Evolutionary conservation across 2,329 filamentous ascomycete species (phyloP).

Genomic region (Neonectria hederae): DNA sequence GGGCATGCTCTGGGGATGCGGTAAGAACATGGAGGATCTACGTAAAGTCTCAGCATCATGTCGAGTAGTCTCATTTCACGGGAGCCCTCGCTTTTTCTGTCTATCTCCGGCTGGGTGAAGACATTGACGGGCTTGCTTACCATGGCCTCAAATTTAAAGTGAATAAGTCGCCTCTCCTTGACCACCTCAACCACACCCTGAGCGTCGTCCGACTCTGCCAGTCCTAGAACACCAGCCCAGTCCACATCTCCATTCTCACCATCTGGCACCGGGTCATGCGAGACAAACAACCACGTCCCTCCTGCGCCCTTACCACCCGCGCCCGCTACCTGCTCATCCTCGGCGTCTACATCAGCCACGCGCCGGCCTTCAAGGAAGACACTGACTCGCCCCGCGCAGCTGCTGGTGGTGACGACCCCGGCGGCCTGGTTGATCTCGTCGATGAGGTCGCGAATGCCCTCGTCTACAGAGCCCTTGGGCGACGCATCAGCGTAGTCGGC

Average conservation of each 20-base stretch:
- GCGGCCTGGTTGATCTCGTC: slow-evolving; percentile 77
- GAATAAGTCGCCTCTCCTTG: slow-evolving; percentile 64
- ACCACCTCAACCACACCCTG: slow-evolving; percentile 33
- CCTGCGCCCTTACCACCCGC: slow-evolving; percentile 87
- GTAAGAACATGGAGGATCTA: slow-evolving; percentile 91
- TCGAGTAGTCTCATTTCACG: background rate
- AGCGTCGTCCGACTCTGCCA: slow-evolving; percentile 40
- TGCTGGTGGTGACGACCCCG: slow-evolving; percentile 90
- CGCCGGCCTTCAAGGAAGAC: slow-evolving; percentile 86
- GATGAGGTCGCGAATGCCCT: slow-evolving; percentile 79
- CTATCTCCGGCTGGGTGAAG: background rate
- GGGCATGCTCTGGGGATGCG: slow-evolving; percentile 77
- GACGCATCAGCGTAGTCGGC: slow-evolving; percentile 82
- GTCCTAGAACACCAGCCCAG: slow-evolving; percentile 45
- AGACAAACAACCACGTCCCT: slow-evolving; percentile 87
- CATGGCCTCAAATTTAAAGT: slow-evolving; percentile 96
- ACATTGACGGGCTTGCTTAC: slow-evolving; percentile 61
- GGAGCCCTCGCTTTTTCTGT: background rate
- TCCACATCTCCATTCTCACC: slow-evolving; percentile 41
- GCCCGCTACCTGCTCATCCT: slow-evolving; percentile 58
- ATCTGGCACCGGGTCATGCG: slow-evolving; percentile 74
- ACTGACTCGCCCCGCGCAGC: slow-evolving; percentile 86
- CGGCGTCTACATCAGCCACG: slow-evolving; percentile 30
- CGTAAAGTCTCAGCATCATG: slow-evolving; percentile 34
- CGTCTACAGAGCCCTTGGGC: slow-evolving; percentile 88